A percentile compares a stretch with the other conserved stretches of the same genome.
Conservation (phyloP, 805 yeast species). For the Starmerella sp. region DNA sequence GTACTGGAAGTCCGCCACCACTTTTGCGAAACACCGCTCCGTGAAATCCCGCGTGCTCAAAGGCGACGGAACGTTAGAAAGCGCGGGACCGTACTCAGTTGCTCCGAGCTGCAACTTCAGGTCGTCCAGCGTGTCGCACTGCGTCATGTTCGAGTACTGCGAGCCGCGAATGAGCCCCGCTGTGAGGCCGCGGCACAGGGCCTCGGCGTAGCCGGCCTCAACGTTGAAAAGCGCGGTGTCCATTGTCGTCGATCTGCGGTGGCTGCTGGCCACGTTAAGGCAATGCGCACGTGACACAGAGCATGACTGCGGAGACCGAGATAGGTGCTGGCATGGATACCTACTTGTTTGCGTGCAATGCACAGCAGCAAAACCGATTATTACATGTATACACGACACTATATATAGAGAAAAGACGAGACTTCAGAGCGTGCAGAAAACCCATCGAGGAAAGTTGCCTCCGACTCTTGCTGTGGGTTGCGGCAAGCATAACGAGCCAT, state of each 20-base stretch:
- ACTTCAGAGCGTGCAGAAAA: too few species aligned
- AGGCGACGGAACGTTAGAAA: slow-evolving; percentile 72
- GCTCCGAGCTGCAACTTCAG: slow-evolving; percentile 86
- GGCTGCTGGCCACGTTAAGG: not conserved
- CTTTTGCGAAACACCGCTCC: slow-evolving; percentile 58
- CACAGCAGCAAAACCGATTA: too few species aligned
- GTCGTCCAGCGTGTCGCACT: slow-evolving; percentile 91
- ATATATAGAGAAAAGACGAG: too few species aligned
- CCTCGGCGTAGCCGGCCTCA: slow-evolving; percentile 85
- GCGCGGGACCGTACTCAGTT: slow-evolving; percentile 88
- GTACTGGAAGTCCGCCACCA: slow-evolving; percentile 76
- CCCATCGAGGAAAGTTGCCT: too few species aligned
- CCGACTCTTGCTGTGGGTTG: too few species aligned
- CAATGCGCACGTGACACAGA: not conserved
- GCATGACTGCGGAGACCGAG: too few species aligned
- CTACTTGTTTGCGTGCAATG: too few species aligned
- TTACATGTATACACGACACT: too few species aligned
- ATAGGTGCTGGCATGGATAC: too few species aligned
- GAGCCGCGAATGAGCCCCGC: slow-evolving; percentile 64
- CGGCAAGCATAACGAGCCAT: too few species aligned
- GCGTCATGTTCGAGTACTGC: slow-evolving; percentile 86
- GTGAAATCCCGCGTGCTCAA: slow-evolving; percentile 80
- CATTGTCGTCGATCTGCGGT: slow-evolving; percentile 37
- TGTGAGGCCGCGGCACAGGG: slow-evolving; percentile 87
- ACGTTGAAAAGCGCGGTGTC: slow-evolving; percentile 89